phyloP scores from a whole-genome alignment of 352 stramenopile species.

The Pythium sukuiense region DNA sequence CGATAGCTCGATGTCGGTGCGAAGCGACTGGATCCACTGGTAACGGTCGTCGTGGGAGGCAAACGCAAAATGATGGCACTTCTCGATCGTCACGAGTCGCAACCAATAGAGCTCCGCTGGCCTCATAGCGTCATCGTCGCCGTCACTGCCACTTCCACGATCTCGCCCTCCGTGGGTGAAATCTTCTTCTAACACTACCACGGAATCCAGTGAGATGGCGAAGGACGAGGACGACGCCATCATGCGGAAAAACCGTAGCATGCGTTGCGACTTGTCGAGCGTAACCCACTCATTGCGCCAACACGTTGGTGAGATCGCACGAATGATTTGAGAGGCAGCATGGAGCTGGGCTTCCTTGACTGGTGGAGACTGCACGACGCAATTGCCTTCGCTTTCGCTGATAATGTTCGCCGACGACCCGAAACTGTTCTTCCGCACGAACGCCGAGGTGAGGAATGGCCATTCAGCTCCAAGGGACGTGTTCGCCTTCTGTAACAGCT shows the following conservation, averaged over 20 bases:
- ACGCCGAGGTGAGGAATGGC: conserved; percentile 28
- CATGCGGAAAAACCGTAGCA: conserved; percentile 51
- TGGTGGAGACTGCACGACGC: background rate
- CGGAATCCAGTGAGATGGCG: conserved; percentile 32
- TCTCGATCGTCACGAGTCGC: conserved; percentile 38
- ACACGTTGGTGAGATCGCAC: conserved; percentile 31
- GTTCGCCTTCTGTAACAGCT: conserved; percentile 30
- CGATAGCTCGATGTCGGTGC: conserved; percentile 16
- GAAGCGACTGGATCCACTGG: conserved; percentile 35
- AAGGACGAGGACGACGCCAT: conserved; percentile 37
- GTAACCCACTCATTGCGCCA: conserved; percentile 62
- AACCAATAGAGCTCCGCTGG: conserved; percentile 43
- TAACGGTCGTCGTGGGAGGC: conserved; percentile 32
- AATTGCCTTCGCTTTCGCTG: conserved; percentile 3
- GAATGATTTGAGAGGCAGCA: conserved; percentile 41
- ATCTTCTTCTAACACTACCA: conserved; percentile 32
- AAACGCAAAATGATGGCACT: conserved; percentile 55
- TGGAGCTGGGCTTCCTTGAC: conserved; percentile 24
- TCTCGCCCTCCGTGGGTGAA: background rate
- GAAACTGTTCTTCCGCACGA: conserved; percentile 25
- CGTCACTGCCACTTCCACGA: background rate
- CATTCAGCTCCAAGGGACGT: conserved; percentile 31
- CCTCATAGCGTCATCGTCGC: background rate
- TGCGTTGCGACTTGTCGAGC: conserved; percentile 36
- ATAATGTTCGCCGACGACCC: conserved; percentile 22